A percentile compares a stretch with the other conserved stretches of the same genome.
Conservation (phyloP, 2,329 filamentous ascomycete genomes). For the Apiospora marii region DNA sequence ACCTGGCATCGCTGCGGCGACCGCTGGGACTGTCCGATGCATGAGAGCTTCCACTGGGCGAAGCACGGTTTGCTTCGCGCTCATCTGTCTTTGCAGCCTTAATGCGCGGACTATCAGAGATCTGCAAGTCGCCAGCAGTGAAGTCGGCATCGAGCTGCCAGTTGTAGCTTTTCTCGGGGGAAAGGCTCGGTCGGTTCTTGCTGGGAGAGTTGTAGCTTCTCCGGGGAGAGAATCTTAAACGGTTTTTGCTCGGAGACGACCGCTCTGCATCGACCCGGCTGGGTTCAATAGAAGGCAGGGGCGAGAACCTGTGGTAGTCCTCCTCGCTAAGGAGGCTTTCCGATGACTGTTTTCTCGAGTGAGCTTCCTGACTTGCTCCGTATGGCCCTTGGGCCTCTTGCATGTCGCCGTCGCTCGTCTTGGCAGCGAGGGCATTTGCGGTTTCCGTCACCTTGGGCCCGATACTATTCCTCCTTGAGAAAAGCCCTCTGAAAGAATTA, state of each 20-base stretch:
- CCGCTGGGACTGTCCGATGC: conserved; percentile 9
- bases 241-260: conserved; percentile 5
- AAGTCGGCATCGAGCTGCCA: conserved; percentile 67
- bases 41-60: conserved; percentile 27
- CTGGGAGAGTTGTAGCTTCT: conserved; percentile 53
- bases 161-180: conserved; percentile 60
- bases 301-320: conserved; percentile 21
- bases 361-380: background rate
- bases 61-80: conserved; percentile 3
- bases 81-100: conserved; percentile 42
- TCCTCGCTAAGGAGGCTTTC: conserved; percentile 17
- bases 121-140: conserved; percentile 62
- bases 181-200: conserved; percentile 32
- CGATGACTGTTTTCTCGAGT: conserved; percentile 16
- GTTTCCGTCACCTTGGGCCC: conserved; percentile 22
- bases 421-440: conserved; percentile 11
- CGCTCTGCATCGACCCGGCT: background rate
- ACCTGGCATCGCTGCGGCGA: conserved; percentile 44
- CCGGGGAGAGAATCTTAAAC: conserved; percentile 49
- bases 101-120: conserved; percentile 64
- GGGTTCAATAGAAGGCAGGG: conserved; percentile 22
- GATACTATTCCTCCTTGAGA: conserved; percentile 13
- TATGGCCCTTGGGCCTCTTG: background rate
- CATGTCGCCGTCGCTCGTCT: conserved; percentile 5
- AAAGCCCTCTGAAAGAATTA: conserved; percentile 3